Percentiles rank a stretch among this genome's conserved stretches.
Evolutionary conservation across 2,329 filamentous ascomycete genomes (phyloP).

Genomic region (Hymenoscyphus fraxineus): DNA sequence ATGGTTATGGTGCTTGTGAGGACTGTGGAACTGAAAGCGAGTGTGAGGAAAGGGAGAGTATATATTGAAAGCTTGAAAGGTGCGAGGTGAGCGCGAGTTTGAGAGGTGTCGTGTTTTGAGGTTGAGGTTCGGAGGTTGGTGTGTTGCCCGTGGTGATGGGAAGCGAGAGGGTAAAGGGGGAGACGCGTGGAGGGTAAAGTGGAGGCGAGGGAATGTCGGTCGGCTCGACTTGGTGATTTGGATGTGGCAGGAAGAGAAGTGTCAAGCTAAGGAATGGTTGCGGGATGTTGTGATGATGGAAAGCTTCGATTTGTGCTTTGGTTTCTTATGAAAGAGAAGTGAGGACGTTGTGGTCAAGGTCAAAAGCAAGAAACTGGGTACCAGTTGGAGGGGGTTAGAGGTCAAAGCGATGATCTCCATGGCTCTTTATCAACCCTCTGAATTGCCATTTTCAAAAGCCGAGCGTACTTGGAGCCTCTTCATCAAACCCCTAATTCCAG

Average conservation of each 20-base stretch:
- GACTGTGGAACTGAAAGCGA: constrained; percentile 10
- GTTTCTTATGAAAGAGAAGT: neutral
- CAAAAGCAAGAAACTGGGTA: neutral
- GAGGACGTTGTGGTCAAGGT: neutral
- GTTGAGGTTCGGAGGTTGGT: neutral
- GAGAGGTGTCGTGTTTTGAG: neutral
- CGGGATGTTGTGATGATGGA: neutral
- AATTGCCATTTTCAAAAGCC: neutral
- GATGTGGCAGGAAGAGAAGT: neutral
- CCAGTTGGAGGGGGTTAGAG: neutral
- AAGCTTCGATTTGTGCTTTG: neutral
- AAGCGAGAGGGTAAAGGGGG: neutral
- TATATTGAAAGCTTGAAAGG: neutral
- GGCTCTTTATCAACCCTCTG: neutral
- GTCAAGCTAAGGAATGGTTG: neutral
- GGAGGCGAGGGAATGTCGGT: neutral
- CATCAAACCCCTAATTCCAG: neutral
- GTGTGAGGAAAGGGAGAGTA: neutral
- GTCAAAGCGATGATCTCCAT: neutral
- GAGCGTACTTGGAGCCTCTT: neutral
- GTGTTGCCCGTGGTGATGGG: neutral
- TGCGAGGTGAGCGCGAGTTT: neutral
- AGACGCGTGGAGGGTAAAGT: neutral
- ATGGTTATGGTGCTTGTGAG: constrained; percentile 1
- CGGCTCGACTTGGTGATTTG: neutral